Conservation (phyloP, 305 asterid genomes). For the Rubia balearica region DNA sequence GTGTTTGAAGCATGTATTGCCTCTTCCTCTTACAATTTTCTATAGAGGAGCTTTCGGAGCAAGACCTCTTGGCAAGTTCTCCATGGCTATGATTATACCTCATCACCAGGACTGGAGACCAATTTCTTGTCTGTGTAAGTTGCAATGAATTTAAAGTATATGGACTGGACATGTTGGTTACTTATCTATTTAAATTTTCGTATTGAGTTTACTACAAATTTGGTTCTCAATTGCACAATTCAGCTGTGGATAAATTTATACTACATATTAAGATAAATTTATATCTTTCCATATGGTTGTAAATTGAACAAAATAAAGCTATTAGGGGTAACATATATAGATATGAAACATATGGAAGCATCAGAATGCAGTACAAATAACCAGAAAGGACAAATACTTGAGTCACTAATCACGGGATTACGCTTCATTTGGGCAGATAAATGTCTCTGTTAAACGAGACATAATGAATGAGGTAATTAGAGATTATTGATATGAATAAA, state of each 20-base stretch:
- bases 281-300: neutral
- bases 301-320: neutral
- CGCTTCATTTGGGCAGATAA: neutral
- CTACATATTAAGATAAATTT: neutral
- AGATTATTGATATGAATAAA: conserved; percentile 6
- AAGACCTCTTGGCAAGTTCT: neutral
- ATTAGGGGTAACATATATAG: neutral
- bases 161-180: neutral
- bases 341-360: neutral
- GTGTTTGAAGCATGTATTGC: neutral
- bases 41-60: neutral
- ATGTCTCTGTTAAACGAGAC: neutral
- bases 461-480: neutral
- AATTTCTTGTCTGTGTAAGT: neutral
- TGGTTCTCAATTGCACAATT: neutral
- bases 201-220: neutral
- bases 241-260: neutral
- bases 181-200: neutral
- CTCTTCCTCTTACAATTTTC: neutral
- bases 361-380: neutral
- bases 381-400: neutral
- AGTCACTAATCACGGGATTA: neutral
- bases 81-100: neutral
- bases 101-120: neutral
- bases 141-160: neutral